These are phyloP conservation scores for Alternaria postmessia DNA, from an alignment of 2,329 filamentous ascomycete genomes.

Conservation along the genomic window DNA sequence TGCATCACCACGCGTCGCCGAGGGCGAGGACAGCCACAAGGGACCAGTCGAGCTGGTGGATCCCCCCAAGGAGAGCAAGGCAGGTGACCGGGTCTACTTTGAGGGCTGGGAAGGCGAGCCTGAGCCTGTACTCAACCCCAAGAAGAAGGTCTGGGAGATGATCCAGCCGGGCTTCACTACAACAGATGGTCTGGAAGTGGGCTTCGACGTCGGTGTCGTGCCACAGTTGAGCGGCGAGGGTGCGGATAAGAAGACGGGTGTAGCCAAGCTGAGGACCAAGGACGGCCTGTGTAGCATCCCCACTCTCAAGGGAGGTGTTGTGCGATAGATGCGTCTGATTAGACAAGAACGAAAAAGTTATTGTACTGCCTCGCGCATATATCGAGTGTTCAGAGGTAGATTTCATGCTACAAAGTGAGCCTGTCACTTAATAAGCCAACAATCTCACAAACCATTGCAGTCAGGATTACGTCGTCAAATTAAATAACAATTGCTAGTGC, in stretches of 20 bases:
- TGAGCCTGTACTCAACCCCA: conserved; percentile 93
- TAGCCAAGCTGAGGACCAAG: conserved; percentile 75
- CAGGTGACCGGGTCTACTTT: conserved; percentile 90
- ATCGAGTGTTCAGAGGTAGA: not conserved
- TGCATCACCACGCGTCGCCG: conserved; percentile 82
- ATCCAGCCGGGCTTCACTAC: conserved; percentile 97
- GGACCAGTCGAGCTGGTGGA: conserved; percentile 91
- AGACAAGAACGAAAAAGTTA: not conserved
- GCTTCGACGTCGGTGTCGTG: conserved; percentile 81
- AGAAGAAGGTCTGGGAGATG: conserved; percentile 99
- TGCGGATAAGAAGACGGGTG: conserved; percentile 61
- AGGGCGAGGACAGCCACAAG: conserved; percentile 85
- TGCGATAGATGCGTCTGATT: conserved; percentile 67
- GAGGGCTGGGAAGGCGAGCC: conserved; percentile 94
- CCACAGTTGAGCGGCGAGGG: conserved; percentile 78
- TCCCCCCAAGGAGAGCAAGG: conserved; percentile 78
- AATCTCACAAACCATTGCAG: not conserved
- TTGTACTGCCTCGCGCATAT: not conserved
- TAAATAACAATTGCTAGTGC: conserved; percentile 14
- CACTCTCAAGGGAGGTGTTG: conserved; percentile 79
- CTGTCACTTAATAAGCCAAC: not conserved
- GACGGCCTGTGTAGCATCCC: conserved; percentile 85
- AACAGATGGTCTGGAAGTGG: conserved; percentile 80
- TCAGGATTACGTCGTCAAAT: not conserved
- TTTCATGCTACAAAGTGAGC: not conserved